Evolutionary conservation across 129 eudicot genomes (phyloP).

Genomic region (Escallonia rubra): DNA sequence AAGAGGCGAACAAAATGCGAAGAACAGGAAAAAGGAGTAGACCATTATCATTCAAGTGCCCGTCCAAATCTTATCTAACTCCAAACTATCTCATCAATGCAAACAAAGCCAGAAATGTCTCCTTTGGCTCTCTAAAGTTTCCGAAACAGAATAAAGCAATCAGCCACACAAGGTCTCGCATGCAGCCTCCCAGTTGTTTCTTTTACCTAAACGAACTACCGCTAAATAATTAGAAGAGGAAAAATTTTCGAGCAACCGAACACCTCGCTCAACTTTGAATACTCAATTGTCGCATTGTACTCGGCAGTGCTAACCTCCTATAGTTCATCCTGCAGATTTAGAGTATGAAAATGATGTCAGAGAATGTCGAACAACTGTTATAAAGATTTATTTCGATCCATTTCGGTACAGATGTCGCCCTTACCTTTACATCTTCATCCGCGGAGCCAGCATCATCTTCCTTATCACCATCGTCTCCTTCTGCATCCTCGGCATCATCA

Average conservation of each 20-base stretch:
- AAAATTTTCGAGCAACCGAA: background rate
- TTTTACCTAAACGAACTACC: background rate
- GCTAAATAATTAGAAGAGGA: background rate
- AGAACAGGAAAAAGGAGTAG: too few species aligned
- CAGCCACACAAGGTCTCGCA: conserved; percentile 2
- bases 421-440: conserved; percentile 30
- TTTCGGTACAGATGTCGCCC: background rate
- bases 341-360: background rate
- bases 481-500: conserved; percentile 24
- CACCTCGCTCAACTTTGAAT: background rate
- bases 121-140: background rate
- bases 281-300: background rate
- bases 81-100: background rate
- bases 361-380: too few species aligned
- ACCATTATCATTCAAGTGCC: too few species aligned
- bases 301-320: conserved; percentile 12
- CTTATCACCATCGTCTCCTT: conserved; percentile 8
- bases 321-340: conserved; percentile 59
- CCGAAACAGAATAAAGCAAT: background rate
- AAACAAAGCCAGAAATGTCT: background rate
- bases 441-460: conserved; percentile 15
- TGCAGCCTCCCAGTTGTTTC: conserved; percentile 1
- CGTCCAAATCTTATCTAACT: background rate
- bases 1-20: background rate
- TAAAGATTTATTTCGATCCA: too few species aligned